These are phyloP conservation scores for Suaeda aralocaspica DNA, from an alignment of 148 eudicot genomes.

Conservation along the genomic window DNA sequence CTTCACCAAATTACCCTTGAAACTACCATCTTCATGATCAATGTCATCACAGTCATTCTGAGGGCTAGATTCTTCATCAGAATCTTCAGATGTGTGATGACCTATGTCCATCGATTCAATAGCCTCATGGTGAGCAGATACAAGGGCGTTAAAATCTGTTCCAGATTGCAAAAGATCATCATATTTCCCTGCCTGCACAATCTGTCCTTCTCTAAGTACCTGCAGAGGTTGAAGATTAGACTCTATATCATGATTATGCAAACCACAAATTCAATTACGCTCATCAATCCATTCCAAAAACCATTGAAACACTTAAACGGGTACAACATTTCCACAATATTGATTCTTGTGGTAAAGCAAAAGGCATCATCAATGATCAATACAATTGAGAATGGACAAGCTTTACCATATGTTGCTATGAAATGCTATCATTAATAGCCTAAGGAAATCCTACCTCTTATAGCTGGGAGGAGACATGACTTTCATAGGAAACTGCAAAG, in stretches of 20 bases:
- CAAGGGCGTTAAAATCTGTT: conserved; percentile 71
- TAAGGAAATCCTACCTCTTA: neutral
- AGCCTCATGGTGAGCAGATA: conserved; percentile 89
- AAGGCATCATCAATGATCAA: no score
- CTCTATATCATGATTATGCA: neutral
- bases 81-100: conserved; percentile 59
- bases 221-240: conserved; percentile 24
- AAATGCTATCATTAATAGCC: neutral
- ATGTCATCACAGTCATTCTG: conserved; percentile 32
- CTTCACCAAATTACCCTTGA: conserved; percentile 37
- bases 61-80: conserved; percentile 40
- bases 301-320: neutral
- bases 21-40: conserved; percentile 37
- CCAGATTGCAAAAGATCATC: conserved; percentile 85
- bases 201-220: conserved; percentile 90
- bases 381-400: neutral
- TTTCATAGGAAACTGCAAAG: neutral
- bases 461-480: neutral
- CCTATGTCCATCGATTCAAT: conserved; percentile 80
- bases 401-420: neutral
- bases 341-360: neutral
- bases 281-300: conserved; percentile 1
- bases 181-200: conserved; percentile 86
- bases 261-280: neutral
- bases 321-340: neutral